Evolutionary conservation across 805 yeast species (phyloP), one percentile per base, ranked within the genome.

Genomic region (Kuraishia hungarica): DNA sequence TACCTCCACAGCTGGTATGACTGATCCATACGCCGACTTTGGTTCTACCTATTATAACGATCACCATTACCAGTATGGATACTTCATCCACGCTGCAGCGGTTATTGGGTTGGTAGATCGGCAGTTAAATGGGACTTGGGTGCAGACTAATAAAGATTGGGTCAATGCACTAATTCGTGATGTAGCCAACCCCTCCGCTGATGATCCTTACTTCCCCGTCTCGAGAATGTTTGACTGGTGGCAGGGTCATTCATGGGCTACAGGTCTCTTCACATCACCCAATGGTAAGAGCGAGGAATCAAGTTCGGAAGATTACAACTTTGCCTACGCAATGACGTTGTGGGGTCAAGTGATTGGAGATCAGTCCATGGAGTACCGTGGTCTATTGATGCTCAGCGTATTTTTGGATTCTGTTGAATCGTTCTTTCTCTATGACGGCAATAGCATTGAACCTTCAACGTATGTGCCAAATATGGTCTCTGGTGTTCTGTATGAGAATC

Each of bases 241-340:
- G 64, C 79, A 80, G 62, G 93, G 93, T 0, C 92, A 87, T 64
- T 84, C 91, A 0, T 86, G 86, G 81, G 93, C 92, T 0, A 84
- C 83, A 63, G 92, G 93, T 2, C 73, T 86, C 21, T 84, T 81
- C 61, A 77, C 81, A 39, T 76, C 84, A 58, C 88, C 87, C 8
- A 92, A 87, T 67, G 92, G 93, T 29, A 84, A 84, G 61, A 88
- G 86, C 66, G 83, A 87, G 66, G 92, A 87, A 67, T 82, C 88
- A 0, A 78, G 83, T 22, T 82, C 88, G 15, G 92, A 87, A 65
- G 92, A 87, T 66, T 85, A 84, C 59, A 86, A 87, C 63, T 83
- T 86, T 54, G 77, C 81, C 2, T 84, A 84, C 64, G 90, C 86
- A 1, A 73, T 85, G 72, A 84, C 83, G 62, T 67, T 87, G 39